Percentiles rank a stretch among this genome's conserved stretches.
These are phyloP conservation scores for Peltaster fructicola DNA, from an alignment of 2,329 filamentous ascomycete genomes.

Conservation along the genomic window DNA sequence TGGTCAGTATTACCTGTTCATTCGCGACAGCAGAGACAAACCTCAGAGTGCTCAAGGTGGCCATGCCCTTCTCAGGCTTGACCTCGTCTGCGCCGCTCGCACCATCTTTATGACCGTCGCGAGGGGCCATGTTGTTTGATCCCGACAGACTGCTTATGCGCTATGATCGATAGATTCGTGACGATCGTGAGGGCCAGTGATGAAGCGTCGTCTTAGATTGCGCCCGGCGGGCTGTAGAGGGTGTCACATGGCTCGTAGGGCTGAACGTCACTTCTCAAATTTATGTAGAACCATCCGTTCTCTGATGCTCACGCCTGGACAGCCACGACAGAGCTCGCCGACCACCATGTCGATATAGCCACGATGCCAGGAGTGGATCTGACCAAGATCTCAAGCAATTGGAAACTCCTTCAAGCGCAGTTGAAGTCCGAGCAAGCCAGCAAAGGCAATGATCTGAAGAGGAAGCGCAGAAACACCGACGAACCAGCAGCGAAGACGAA, in stretches of 20 bases:
- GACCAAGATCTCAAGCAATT: conserved; percentile 39
- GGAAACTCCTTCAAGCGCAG: conserved; percentile 58
- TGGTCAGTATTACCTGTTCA: too few relatives aligned
- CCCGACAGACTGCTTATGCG: too few relatives aligned
- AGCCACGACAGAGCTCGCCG: conserved; percentile 1
- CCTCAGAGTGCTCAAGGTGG: conserved; percentile 70
- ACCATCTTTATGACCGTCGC: conserved; percentile 25
- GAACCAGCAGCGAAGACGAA: conserved; percentile 8
- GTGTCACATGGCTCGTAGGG: too few relatives aligned
- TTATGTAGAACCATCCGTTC: too few relatives aligned
- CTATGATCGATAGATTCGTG: too few relatives aligned
- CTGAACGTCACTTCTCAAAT: too few relatives aligned
- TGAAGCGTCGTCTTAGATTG: conserved; percentile 3
- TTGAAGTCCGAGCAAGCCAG: conserved; percentile 20
- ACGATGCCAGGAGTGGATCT: conserved; percentile 22
- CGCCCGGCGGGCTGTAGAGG: conserved; percentile 4
- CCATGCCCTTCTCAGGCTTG: conserved; percentile 57
- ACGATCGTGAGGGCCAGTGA: too few relatives aligned
- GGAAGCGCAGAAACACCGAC: conserved; percentile 12
- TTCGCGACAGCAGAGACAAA: conserved; percentile 25
- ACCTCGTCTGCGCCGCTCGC: conserved; percentile 14
- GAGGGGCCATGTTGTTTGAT: conserved; percentile 37
- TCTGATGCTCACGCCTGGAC: too few relatives aligned
- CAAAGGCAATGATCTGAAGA: conserved; percentile 17
- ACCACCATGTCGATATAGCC: conserved; percentile 4